Percentiles rank a stretch among this genome's conserved stretches.
phyloP scores from a whole-genome alignment of 768 basidiomycete species.

The Pisolithus sp. region DNA sequence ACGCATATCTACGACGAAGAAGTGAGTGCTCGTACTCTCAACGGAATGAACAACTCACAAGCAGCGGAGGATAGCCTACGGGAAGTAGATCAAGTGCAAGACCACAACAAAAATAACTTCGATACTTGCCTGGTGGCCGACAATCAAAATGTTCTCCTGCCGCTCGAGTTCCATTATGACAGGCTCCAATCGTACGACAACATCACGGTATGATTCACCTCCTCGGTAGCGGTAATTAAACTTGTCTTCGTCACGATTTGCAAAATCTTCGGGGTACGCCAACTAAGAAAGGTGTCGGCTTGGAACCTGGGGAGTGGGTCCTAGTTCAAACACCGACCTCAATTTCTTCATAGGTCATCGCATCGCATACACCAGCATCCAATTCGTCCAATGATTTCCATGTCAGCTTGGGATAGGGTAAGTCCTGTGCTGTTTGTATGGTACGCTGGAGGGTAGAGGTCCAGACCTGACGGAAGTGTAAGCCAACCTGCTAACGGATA shows the following conservation, averaged over 20 bases:
- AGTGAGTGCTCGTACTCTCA: neutral
- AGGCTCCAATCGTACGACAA: slow-evolving; percentile 90
- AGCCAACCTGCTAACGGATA: neutral
- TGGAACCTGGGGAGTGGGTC: neutral
- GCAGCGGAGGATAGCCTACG: slow-evolving; percentile 71
- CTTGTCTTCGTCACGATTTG: slow-evolving; percentile 97
- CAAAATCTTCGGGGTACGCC: slow-evolving; percentile 96
- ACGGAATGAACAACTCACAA: slow-evolving; percentile 39
- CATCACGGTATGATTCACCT: slow-evolving; percentile 97
- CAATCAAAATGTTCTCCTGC: slow-evolving; percentile 94
- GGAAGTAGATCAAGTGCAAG: neutral
- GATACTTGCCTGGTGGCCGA: slow-evolving; percentile 77
- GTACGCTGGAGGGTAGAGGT: slow-evolving; percentile 95
- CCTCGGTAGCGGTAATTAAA: slow-evolving; percentile 98
- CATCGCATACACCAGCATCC: slow-evolving; percentile 98
- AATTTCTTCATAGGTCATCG: slow-evolving; percentile 99
- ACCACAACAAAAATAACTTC: neutral
- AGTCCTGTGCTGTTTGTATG: slow-evolving; percentile 76
- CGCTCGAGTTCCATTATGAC: slow-evolving; percentile 99
- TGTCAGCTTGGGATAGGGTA: slow-evolving; percentile 87
- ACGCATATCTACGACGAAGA: slow-evolving; percentile 67
- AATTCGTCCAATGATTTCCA: slow-evolving; percentile 99
- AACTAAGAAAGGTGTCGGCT: slow-evolving; percentile 39
- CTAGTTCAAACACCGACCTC: slow-evolving; percentile 49
- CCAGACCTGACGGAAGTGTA: slow-evolving; percentile 67